Percentiles rank a stretch among this genome's conserved stretches.
Conservation (phyloP, 2,329 filamentous ascomycete genomes). For the Chaetothyriales sp. region DNA sequence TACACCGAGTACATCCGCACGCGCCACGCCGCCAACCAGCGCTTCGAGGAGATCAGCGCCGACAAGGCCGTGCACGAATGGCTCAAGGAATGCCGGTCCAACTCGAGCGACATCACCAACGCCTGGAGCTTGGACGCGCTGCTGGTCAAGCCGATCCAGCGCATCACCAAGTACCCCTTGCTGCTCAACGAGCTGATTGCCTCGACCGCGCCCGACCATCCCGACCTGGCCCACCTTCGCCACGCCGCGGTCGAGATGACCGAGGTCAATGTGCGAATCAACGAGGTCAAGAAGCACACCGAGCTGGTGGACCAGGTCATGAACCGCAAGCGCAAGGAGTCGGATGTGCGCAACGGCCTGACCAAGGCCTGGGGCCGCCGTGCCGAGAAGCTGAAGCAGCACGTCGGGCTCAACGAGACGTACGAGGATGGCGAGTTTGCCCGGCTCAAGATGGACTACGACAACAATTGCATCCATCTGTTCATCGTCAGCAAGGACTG, state of each 20-base stretch:
- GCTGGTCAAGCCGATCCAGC: conserved; percentile 93
- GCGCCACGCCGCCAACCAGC: conserved; percentile 50
- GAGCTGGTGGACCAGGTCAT: conserved; percentile 86
- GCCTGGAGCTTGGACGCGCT: conserved; percentile 93
- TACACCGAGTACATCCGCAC: conserved; percentile 54
- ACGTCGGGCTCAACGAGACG: conserved; percentile 48
- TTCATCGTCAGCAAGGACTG: conserved; percentile 88
- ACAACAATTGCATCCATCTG: conserved; percentile 79
- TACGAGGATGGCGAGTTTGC: conserved; percentile 73
- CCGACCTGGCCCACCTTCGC: conserved; percentile 60
- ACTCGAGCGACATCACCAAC: conserved; percentile 78
- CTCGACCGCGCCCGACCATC: conserved; percentile 67
- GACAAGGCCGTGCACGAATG: conserved; percentile 58
- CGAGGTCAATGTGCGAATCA: conserved; percentile 55
- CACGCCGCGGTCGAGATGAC: conserved; percentile 57
- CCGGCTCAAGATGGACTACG: conserved; percentile 70
- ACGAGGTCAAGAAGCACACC: conserved; percentile 89
- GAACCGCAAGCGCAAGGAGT: conserved; percentile 68
- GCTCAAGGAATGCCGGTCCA: conserved; percentile 84
- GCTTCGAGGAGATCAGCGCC: conserved; percentile 40
- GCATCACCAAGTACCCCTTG: conserved; percentile 85
- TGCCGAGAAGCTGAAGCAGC: conserved; percentile 69
- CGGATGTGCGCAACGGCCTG: conserved; percentile 69
- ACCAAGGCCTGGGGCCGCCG: conserved; percentile 82
- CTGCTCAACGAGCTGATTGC: conserved; percentile 68